phyloP scores from a whole-genome alignment of 1,139 yeast genomes.

The Fermentozyma sake region DNA sequence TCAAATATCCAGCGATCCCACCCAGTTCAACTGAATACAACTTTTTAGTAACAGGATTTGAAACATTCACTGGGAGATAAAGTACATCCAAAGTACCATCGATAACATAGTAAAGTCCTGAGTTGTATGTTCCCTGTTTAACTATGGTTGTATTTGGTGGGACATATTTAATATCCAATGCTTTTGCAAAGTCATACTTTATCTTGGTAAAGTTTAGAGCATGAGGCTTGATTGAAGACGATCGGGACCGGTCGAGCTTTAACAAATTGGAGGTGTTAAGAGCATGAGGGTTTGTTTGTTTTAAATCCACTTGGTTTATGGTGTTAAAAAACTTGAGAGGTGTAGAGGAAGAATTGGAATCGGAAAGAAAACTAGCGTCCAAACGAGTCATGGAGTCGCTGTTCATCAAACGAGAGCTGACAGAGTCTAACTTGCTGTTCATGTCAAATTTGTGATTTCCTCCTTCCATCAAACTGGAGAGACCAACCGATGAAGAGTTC shows the following conservation, averaged over 20 bases:
- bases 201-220: slow-evolving; percentile 49
- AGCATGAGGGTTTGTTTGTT: no score
- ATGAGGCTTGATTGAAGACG: no score
- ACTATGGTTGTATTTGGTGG: slow-evolving; percentile 55
- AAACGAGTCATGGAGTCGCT: background rate
- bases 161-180: slow-evolving; percentile 52
- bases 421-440: slow-evolving; percentile 16
- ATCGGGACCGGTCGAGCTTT: no score
- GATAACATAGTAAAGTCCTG: slow-evolving; percentile 76
- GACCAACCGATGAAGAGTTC: slow-evolving; percentile 27
- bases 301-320: background rate
- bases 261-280: no score
- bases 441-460: no score
- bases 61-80: slow-evolving; percentile 14
- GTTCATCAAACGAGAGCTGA: slow-evolving; percentile 9
- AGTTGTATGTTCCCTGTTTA: slow-evolving; percentile 58
- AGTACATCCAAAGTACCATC: slow-evolving; percentile 71
- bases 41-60: slow-evolving; percentile 19
- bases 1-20: slow-evolving; percentile 83
- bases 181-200: slow-evolving; percentile 61
- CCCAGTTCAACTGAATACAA: slow-evolving; percentile 68
- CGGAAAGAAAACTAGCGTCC: slow-evolving; percentile 8
- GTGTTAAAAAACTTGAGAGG: slow-evolving; percentile 27
- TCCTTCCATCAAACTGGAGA: slow-evolving; percentile 21
- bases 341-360: slow-evolving; percentile 12